Percentiles rank a stretch among this genome's conserved stretches.
These are phyloP conservation scores for Xylaria acuta DNA, from an alignment of 495 filamentous ascomycete species.

Conservation along the genomic window DNA sequence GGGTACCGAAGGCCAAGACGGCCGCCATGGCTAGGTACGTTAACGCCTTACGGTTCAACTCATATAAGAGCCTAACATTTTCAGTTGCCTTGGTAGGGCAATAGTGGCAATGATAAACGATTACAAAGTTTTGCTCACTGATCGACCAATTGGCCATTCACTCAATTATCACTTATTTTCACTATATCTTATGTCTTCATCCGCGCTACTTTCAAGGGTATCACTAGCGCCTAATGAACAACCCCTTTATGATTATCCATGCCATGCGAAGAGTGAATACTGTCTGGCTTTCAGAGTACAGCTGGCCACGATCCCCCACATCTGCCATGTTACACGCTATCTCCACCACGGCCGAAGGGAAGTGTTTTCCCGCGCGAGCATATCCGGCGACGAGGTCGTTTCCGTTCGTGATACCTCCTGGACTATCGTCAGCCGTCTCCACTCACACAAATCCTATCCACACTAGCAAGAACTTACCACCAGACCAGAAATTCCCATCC, in stretches of 20 bases:
- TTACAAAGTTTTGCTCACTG: neutral
- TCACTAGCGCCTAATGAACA: neutral
- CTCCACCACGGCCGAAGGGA: slow-evolving; percentile 55
- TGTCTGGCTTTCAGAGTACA: slow-evolving; percentile 46
- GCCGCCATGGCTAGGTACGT: too few relatives aligned
- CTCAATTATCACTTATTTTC: neutral
- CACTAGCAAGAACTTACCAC: slow-evolving; percentile 51
- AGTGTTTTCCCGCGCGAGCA: slow-evolving; percentile 46
- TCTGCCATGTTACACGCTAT: slow-evolving; percentile 57
- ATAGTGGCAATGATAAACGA: neutral
- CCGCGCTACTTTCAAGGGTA: neutral
- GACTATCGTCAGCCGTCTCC: slow-evolving; percentile 13
- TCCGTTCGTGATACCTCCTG: slow-evolving; percentile 68
- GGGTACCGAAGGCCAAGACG: too few relatives aligned
- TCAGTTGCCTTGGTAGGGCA: neutral
- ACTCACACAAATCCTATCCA: neutral
- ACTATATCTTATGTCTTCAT: neutral
- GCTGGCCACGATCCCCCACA: slow-evolving; percentile 52
- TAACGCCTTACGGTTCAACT: too few relatives aligned
- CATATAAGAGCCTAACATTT: neutral
- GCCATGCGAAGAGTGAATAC: slow-evolving; percentile 1
- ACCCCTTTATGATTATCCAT: slow-evolving; percentile 19
- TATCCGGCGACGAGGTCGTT: slow-evolving; percentile 66
- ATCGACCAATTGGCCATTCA: neutral
- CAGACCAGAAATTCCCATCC: slow-evolving; percentile 65